These are phyloP conservation scores for Cornus kousa DNA, from an alignment of 148 eudicot species.

Conservation along the genomic window DNA sequence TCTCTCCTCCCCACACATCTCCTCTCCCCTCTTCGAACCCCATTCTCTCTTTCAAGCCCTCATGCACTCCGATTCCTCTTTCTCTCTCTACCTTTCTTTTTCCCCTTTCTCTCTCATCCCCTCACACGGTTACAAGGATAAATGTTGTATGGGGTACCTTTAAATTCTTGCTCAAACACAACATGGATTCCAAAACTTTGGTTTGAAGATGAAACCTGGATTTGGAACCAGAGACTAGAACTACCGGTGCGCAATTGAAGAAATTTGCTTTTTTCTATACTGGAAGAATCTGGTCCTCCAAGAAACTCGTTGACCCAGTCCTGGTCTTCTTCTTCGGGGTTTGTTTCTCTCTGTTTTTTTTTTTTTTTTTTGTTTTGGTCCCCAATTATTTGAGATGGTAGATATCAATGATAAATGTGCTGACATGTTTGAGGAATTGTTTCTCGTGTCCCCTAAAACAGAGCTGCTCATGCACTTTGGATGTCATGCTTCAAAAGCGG, in stretches of 20 bases:
- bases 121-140: too few relatives aligned
- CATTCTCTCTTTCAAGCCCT: conserved; percentile 57
- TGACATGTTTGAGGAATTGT: neutral
- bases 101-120: conserved; percentile 25
- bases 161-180: too few relatives aligned
- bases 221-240: neutral
- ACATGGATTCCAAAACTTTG: too few relatives aligned
- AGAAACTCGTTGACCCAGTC: neutral
- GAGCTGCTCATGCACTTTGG: neutral
- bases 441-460: neutral
- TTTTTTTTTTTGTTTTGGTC: too few relatives aligned
- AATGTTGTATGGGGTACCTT: too few relatives aligned
- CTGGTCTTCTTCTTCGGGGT: neutral
- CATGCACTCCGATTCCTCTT: neutral
- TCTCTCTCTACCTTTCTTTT: conserved; percentile 36
- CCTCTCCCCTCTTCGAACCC: conserved; percentile 59
- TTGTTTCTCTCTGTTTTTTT: neutral
- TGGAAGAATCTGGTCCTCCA: conserved; percentile 6
- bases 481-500: neutral
- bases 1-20: conserved; percentile 30
- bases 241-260: neutral
- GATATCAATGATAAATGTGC: neutral
- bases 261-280: neutral
- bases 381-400: neutral
- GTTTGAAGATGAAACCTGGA: neutral